A percentile compares a stretch with the other conserved stretches of the same genome.
Evolutionary conservation across 768 basidiomycete genomes (phyloP).

Genomic region (Hygrophoropsis aurantiaca): DNA sequence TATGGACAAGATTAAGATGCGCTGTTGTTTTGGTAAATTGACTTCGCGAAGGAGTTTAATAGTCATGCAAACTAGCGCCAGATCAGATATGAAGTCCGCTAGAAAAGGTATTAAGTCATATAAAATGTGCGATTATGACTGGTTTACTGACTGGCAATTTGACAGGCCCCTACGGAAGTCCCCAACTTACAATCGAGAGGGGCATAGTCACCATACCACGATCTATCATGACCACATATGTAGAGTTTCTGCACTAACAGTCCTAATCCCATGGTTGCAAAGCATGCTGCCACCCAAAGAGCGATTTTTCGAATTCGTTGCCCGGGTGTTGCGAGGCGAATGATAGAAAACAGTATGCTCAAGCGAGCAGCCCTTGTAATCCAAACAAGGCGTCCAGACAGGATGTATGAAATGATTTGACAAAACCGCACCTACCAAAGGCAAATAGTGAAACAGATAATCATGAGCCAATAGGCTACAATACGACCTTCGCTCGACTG

Average conservation of each 20-base stretch:
- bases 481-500: slow-evolving; percentile 2
- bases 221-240: slow-evolving; percentile 4
- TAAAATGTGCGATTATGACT: no score
- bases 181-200: slow-evolving; percentile 5
- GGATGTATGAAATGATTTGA: background rate
- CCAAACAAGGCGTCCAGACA: background rate
- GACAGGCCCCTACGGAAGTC: background rate
- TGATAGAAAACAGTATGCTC: slow-evolving; percentile 8
- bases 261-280: slow-evolving; percentile 1
- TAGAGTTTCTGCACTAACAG: slow-evolving; percentile 7
- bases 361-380: slow-evolving; percentile 6
- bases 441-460: slow-evolving; percentile 3
- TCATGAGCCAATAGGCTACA: slow-evolving; percentile 6
- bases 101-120: background rate
- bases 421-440: slow-evolving; percentile 7
- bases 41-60: slow-evolving; percentile 7
- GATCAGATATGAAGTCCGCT: slow-evolving; percentile 22
- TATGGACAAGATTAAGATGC: slow-evolving; percentile 9
- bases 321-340: slow-evolving; percentile 5
- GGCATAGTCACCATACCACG: slow-evolving; percentile 1
- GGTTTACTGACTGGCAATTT: slow-evolving; percentile 6
- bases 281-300: background rate
- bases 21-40: slow-evolving; percentile 9
- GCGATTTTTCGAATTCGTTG: slow-evolving; percentile 3
- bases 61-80: slow-evolving; percentile 10